phyloP scores from a whole-genome alignment of 1,284 basidiomycete genomes.

The Leccinum variabile region DNA sequence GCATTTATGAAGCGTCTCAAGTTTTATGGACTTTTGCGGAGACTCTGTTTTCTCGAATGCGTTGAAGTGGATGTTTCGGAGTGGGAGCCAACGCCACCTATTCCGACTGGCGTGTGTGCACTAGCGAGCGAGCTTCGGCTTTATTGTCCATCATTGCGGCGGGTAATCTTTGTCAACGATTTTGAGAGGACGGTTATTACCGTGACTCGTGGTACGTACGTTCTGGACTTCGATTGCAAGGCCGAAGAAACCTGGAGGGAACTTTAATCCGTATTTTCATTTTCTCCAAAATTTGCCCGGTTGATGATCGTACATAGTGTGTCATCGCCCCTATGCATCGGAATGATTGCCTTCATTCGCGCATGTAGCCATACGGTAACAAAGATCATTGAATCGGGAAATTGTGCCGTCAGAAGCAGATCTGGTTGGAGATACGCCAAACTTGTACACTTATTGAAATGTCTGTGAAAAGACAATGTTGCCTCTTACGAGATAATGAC shows the following conservation, averaged over 20 bases:
- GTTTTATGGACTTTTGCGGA: conserved; percentile 59
- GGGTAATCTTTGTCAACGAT: conserved; percentile 58
- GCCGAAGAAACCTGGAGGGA: conserved; percentile 56
- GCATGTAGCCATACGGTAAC: conserved; percentile 21
- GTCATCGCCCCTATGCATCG: conserved; percentile 5
- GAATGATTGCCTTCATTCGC: conserved; percentile 13
- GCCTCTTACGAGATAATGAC: not conserved
- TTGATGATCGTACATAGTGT: conserved; percentile 8
- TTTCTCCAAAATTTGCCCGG: not conserved
- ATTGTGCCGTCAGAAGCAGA: conserved; percentile 4
- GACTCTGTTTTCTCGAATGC: conserved; percentile 48
- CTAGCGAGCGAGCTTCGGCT: conserved; percentile 57
- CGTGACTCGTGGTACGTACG: conserved; percentile 42
- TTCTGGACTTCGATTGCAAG: conserved; percentile 42
- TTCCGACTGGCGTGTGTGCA: conserved; percentile 52
- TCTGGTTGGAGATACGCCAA: not conserved
- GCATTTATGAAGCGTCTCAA: conserved; percentile 48
- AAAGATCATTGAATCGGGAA: conserved; percentile 4
- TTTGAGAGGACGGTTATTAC: conserved; percentile 56
- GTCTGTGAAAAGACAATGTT: not conserved
- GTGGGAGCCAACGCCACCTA: conserved; percentile 58
- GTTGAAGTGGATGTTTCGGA: conserved; percentile 62
- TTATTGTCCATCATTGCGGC: conserved; percentile 51
- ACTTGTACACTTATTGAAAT: not conserved
- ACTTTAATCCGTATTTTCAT: conserved; percentile 32